Evolutionary conservation across 805 yeast species (phyloP), one percentile per base, ranked within the genome.

Genomic region (Wickerhamiella lipophila): DNA sequence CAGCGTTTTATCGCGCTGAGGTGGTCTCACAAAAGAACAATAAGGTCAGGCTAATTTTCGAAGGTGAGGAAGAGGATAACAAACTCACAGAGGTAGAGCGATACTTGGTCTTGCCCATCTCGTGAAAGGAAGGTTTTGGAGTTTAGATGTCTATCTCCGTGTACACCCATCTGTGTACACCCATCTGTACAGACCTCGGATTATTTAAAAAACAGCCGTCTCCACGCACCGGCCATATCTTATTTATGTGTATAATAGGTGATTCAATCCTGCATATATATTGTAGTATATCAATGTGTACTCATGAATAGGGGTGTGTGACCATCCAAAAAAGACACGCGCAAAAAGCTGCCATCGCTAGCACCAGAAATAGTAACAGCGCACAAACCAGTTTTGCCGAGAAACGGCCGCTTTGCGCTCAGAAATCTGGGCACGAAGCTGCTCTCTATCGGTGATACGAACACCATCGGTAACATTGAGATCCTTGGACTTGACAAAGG

Each of bases 21-120:
- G 96, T 92, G 2, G 79, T 79, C 21, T 88, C 94, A 0, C 72
- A 76, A 42, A 78, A 77, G 52, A 87, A 88, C 0, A 30, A 42
- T 6, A 75, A 73, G 11, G 89, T 94, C 54, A 68, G 86, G 54
- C 69, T 92, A 49, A 76, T 77, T 58, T 92, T 92, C 59, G 97
- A 89, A 56, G 98, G 97, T 8, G 99, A 92, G 62, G 98, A 92
- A 61, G 98, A 92, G 58, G 94, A 79, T 0, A 88, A 84, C 42
- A 92, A 89, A 62, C 96, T 89, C 61, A 92, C 96, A 0, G 95
- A 87, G 58, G 96, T 92, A 3, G 84, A 79, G 48, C 72, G 96
- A 56, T 68, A 87, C 49, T 71, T 83, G 49, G 98, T 92, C 3
- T 69, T 92, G 42, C 41, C 41, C n/a, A 40, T 32, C 11, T 13